phyloP scores from a whole-genome alignment of 192 early-diverging fungal genomes.

The Coemansia furcata region DNA sequence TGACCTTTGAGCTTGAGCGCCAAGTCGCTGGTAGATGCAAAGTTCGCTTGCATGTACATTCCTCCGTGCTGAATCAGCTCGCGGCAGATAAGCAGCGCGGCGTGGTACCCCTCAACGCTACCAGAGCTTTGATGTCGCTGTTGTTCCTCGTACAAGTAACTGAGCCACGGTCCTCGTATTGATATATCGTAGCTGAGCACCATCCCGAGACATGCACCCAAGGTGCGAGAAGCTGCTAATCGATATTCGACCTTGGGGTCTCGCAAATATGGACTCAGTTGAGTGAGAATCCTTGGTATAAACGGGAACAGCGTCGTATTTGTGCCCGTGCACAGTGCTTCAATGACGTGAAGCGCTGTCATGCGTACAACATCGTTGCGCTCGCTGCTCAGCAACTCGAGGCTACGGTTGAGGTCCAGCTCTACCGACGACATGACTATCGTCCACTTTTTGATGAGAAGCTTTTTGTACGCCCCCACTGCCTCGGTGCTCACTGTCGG shows the following conservation, averaged over 20 bases:
- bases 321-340: slow-evolving; percentile 14
- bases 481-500: slow-evolving; percentile 21
- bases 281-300: slow-evolving; percentile 79
- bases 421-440: slow-evolving; percentile 15
- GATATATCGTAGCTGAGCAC: slow-evolving; percentile 72
- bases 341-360: slow-evolving; percentile 27
- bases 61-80: slow-evolving; percentile 79
- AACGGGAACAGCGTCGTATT: slow-evolving; percentile 81
- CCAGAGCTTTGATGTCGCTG: slow-evolving; percentile 65
- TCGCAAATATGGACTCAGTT: slow-evolving; percentile 78
- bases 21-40: slow-evolving; percentile 68
- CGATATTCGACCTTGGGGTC: slow-evolving; percentile 78
- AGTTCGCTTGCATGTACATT: slow-evolving; percentile 78
- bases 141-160: slow-evolving; percentile 78
- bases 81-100: slow-evolving; percentile 72
- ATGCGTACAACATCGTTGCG: slow-evolving; percentile 16
- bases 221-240: slow-evolving; percentile 74
- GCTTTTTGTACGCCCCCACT: slow-evolving; percentile 16
- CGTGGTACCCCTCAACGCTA: slow-evolving; percentile 78
- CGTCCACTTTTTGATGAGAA: slow-evolving; percentile 14
- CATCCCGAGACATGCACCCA: slow-evolving; percentile 74
- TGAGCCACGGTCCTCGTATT: slow-evolving; percentile 64
- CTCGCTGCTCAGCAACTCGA: slow-evolving; percentile 27
- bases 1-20: slow-evolving; percentile 74
- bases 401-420: slow-evolving; percentile 16